Evolutionary conservation across 2,329 filamentous ascomycete species (phyloP), one percentile per base, ranked within the genome.

Genomic region (Botrytis fabae): DNA sequence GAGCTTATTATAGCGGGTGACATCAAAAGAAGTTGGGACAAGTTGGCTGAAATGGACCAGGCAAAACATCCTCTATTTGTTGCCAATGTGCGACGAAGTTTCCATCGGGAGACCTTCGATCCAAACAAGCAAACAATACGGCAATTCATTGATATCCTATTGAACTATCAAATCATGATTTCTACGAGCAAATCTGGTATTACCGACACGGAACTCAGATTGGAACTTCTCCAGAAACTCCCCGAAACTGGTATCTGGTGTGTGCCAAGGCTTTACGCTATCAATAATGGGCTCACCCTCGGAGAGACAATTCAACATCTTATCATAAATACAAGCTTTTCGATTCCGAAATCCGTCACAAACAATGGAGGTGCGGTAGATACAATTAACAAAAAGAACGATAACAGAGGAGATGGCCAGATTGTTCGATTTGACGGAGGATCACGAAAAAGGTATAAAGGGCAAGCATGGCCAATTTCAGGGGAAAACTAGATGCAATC

Each of bases 261-360:
- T 28, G 0, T 1, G 14, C 1, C 6, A 25, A n/a, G 2, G 51
- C 0, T 1, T 25, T 18, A 2, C 0, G 14, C n/a, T 4, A 18
- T 7, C 14, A 0, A 28, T 28, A 3, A 3, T 2, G 2, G 18
- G 14, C 6, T 54, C 51, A 18, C 51, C 0, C 14, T 54, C 14
- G n/a, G 16, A 18, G 7, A 18, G 2, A 28, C n/a, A n/a, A 8
- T 54, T 54, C 14, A 18, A 6, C 14, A 4, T 54, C 51, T 54
- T 18, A 5, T 28, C 6, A 16, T 16, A 28, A n/a, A 3, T 14
- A 2, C n/a, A 54, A 54, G n/a, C n/a, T 4, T 1, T 14, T 14
- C 5, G 51, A 16, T 16, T 18, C 6, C 3, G 6, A 16, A 54
- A 28, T 18, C 12, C 6, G 14, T 7, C 51, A 28, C 51, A 16